A percentile compares a stretch with the other conserved stretches of the same genome.
Conservation (phyloP, 257 asterid genomes). For the Oldenlandia corymbosa region DNA sequence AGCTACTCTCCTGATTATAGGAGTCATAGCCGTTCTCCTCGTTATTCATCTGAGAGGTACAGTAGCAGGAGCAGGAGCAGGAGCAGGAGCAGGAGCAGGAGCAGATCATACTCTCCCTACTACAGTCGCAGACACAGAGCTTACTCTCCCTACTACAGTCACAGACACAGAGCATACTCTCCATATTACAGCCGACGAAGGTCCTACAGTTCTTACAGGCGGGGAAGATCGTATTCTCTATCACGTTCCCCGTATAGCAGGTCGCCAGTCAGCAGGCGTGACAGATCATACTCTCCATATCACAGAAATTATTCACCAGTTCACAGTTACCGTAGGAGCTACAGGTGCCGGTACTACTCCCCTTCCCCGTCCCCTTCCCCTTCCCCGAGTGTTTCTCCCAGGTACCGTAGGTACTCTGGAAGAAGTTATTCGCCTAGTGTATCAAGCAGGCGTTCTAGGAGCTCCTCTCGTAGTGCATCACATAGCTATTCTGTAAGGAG, state of each 20-base stretch:
- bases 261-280: constrained; percentile 40
- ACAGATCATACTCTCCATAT: constrained; percentile 40
- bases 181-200: constrained; percentile 6
- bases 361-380: constrained; percentile 24
- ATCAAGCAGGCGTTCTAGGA: constrained; percentile 31
- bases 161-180: constrained; percentile 3
- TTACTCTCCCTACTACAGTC: constrained; percentile 12
- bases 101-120: constrained; percentile 12
- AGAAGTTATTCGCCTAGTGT: constrained; percentile 39
- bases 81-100: constrained; percentile 29
- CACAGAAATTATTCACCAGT: constrained; percentile 39
- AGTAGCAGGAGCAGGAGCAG: background rate
- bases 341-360: constrained; percentile 12
- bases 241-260: constrained; percentile 56
- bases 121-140: constrained; percentile 7
- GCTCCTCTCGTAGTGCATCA: constrained; percentile 18
- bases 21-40: constrained; percentile 41
- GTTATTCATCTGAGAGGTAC: background rate
- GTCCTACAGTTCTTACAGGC: constrained; percentile 33
- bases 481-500: constrained; percentile 44
- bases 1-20: constrained; percentile 43
- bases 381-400: constrained; percentile 36
- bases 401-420: constrained; percentile 16
- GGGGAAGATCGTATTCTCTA: constrained; percentile 49
- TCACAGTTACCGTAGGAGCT: constrained; percentile 25